A percentile compares a stretch with the other conserved stretches of the same genome.
phyloP scores from a whole-genome alignment of 495 filamentous ascomycete species.

The Hypoxylon subgilvum region DNA sequence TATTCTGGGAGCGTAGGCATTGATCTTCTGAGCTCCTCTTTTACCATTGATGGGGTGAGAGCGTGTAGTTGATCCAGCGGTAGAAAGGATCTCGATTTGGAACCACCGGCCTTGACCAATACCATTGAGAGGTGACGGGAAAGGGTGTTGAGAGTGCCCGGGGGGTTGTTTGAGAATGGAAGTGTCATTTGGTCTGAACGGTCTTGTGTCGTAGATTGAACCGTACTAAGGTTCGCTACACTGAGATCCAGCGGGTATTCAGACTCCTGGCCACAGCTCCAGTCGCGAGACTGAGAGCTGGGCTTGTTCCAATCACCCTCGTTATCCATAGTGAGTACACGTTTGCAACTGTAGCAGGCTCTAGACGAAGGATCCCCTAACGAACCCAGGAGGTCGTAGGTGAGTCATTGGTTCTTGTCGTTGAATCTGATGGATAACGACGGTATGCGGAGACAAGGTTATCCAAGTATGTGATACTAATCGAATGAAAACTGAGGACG shows the following conservation, averaged over 20 bases:
- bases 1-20: slow-evolving; percentile 10
- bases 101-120: slow-evolving; percentile 9
- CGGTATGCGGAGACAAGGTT: too few species aligned
- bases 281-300: background rate
- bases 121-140: slow-evolving; percentile 2
- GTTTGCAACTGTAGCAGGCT: background rate
- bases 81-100: slow-evolving; percentile 14
- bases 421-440: too few species aligned
- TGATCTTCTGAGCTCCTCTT: slow-evolving; percentile 16
- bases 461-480: too few species aligned
- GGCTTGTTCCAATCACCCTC: background rate
- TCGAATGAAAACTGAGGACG: too few species aligned
- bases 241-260: background rate
- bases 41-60: slow-evolving; percentile 10
- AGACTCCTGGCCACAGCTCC: background rate
- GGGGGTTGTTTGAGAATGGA: background rate
- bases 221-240: slow-evolving; percentile 1
- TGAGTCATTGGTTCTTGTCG: too few species aligned
- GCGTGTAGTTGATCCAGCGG: slow-evolving; percentile 10
- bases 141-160: background rate
- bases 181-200: background rate
- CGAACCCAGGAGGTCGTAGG: too few species aligned
- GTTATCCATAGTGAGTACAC: slow-evolving; percentile 8
- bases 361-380: background rate
- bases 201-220: slow-evolving; percentile 1